Evolutionary conservation across 805 yeast genomes (phyloP), one percentile per base, ranked within the genome.

Genomic region (Candida insectorum): DNA sequence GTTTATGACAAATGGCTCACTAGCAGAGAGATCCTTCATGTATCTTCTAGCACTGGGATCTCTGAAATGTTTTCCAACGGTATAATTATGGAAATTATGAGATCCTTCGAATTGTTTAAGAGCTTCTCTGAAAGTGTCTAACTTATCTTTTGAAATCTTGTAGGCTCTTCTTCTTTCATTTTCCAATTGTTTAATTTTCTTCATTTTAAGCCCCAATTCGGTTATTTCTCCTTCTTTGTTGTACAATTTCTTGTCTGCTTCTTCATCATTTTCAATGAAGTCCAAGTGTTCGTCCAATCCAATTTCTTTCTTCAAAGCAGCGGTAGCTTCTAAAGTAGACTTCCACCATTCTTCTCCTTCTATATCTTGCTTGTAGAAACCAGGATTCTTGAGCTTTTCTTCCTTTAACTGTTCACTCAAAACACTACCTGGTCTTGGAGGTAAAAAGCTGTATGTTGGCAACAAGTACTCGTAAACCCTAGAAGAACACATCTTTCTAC

Each of bases 401-500:
- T 67, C 69, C 29, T 56, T 62, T 28, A 86, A 71, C 49, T 77
- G 74, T 40, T 75, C 69, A 33, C 77, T 82, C 40, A 93, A 65
- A 7, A 75, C 66, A 18, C 88, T 71, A 26, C 69, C 65, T 5
- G 95, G 95, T 51, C 83, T 80, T n/a, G 98, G 97, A 7, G 95
- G 93, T 36, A 93, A 65, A 43, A 93, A 76, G 1, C 95, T 77
- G 56, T 87, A 89, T 0, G 95, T 85, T 26, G 98, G 98, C 54
- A 93, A 71, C 49, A 93, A 62, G 54, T 93, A 93, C 64, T 93
- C 98, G 58, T 93, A 93, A 41, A 94, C 73, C 56, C 98, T 77
- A n/a, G 96, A 87, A 3, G 93, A 81, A 65, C 98, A 93, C 83
- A 88, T 77, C 56, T 86, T 88, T 46, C 97, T 74, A 60, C 97